Evolutionary conservation across 1,139 yeast species (phyloP), one percentile per base, ranked within the genome.

Genomic region (Pichia sp.): DNA sequence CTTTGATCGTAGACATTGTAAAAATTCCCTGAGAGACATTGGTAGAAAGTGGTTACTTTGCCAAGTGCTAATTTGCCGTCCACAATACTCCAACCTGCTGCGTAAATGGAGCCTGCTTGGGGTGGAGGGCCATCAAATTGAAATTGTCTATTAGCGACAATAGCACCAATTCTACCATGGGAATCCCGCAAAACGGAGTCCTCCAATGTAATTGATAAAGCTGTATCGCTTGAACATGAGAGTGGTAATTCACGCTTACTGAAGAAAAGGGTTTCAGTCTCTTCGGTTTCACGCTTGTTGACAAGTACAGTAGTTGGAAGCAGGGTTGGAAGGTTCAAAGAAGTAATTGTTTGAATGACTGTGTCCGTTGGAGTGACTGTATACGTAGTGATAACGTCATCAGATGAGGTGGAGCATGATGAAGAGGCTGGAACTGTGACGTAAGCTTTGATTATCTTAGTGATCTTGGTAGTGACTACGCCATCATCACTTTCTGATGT

Each of bases 51-150:
- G 43, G 72, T 69, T 39, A 59, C 53, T 58, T 64, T 63, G 62
- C 88, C 88, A 47, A 81, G 64, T 39, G 85, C 83, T 59, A 82
- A 70, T 68, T 67, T 60, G 48, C 86, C 85, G 37, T 74, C 79
- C 42, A 77, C 66, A 50, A 79, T 64, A 36, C 81, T 67, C 91
- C 91, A 82, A 50, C 93, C 93, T 43, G 75, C 82, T 55, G 91
- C 88, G 65, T 76, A 81, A 63, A 81, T 77, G 48, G 86, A 67
- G 59, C 88, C 93, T 38, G 88, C 86, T 70, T 82, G 93, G 54
- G 91, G 88, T 63, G 87, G 84, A 49, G 91, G 93, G 58, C 88
- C 91, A 58, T 81, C 91, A 56, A 81, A 81, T 66, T 81, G 91
- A 76, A 81, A 79, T 68, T 81, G 91, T 67, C 80, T 73, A 76